phyloP scores from a whole-genome alignment of 2,329 filamentous ascomycete genomes.

The Pseudocercospora musae region DNA sequence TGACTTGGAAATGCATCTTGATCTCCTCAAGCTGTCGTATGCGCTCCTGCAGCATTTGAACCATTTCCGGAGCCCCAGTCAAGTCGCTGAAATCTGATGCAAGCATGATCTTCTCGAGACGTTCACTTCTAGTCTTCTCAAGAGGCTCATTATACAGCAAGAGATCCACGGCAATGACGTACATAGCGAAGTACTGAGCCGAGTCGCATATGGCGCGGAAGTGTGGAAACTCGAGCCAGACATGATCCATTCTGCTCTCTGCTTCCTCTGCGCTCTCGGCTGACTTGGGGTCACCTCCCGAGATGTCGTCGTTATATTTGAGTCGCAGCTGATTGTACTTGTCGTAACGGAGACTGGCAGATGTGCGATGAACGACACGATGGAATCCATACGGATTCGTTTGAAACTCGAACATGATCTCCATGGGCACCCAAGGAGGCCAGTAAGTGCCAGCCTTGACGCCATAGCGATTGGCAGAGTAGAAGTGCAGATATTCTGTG shows the following conservation, averaged over 20 bases:
- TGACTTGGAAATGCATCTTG: conserved; percentile 92
- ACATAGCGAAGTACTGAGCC: conserved; percentile 94
- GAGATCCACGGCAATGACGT: conserved; percentile 94
- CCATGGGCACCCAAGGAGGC: conserved; percentile 97
- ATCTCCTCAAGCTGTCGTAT: conserved; percentile 94
- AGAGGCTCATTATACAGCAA: conserved; percentile 93
- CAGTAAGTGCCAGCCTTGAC: conserved; percentile 79
- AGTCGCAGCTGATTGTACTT: conserved; percentile 96
- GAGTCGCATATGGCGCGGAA: conserved; percentile 95
- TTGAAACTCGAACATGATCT: conserved; percentile 97
- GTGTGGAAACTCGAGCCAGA: conserved; percentile 95
- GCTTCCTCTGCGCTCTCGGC: conserved; percentile 42
- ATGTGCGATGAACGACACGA: conserved; percentile 93
- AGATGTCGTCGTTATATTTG: conserved; percentile 95
- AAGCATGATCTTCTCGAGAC: conserved; percentile 96
- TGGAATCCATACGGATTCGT: conserved; percentile 96
- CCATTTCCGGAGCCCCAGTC: conserved; percentile 87
- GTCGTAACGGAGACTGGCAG: conserved; percentile 88
- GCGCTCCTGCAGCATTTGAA: conserved; percentile 83
- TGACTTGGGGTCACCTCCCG: conserved; percentile 49
- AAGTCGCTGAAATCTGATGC: conserved; percentile 98
- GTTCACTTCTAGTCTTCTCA: conserved; percentile 94
- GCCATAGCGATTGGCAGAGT: conserved; percentile 91
- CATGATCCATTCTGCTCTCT: conserved; percentile 80
- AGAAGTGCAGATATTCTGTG: conserved; percentile 81